Evolutionary conservation across 1,284 basidiomycete genomes (phyloP), one percentile per base, ranked within the genome.

Genomic region (Ustilago trichophora): DNA sequence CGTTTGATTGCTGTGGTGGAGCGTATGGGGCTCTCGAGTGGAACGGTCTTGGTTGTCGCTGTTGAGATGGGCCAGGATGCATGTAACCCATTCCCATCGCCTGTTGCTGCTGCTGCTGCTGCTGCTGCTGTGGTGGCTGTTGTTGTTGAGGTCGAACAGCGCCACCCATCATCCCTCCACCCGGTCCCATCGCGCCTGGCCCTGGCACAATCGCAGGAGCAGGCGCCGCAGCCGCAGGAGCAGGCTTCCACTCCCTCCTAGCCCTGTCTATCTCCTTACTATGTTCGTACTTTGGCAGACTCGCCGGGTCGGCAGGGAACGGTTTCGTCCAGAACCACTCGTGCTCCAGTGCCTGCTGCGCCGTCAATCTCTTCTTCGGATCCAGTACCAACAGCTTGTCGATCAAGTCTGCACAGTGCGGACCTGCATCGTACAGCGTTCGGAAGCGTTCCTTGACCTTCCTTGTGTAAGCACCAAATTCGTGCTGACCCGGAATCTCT

Each of bases 271-370:
- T 67, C 60, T 80, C 78, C 50, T 80, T 80, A 19, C 69, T 73
- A n/a, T 76, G 70, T 33, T 75, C 62, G 48, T 80, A 80, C 50
- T 70, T 76, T 16, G 78, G 78, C 69, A 80, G 45, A 13, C 67
- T 75, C 10, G 45, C 37, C 15, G 75, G 75, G 48, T 80, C 77
- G 3, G 79, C 78, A 0, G 77, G 77, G 26, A 46, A 80, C 16
- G 79, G 79, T 44, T 72, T 67, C 3, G 45, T 66, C 75, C 78
- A 80, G 41, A 81, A 78, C 77, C 77, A 81, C 22, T 68, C 56
- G 46, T 81, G 78, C 37, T 72, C 65, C 18, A 81, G 59, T 24
- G 79, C 79, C 43, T 76, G 60, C 15, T 68, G 52, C 13, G 79
- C 79, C 10, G 76, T 77, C 19, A 78, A 32, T 24, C 79, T 64